Percentiles rank a stretch among this genome's conserved stretches.
Evolutionary conservation across 2,329 filamentous ascomycete genomes (phyloP).

Genomic region (Botryotinia globosa): DNA sequence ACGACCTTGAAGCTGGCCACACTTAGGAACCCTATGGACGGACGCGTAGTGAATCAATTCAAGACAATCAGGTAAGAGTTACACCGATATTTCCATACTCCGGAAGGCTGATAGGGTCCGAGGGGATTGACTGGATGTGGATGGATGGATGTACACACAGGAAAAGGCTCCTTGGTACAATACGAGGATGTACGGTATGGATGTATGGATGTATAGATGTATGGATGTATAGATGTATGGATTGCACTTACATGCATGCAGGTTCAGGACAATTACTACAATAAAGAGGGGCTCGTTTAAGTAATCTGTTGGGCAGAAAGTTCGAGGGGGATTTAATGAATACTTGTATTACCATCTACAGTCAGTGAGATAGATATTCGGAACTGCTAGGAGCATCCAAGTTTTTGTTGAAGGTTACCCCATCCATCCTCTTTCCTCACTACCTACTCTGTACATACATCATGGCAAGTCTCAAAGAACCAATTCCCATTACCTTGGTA

Average conservation of each 20-base stretch:
- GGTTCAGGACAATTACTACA: neutral
- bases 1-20: conserved; percentile 11
- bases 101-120: conserved; percentile 16
- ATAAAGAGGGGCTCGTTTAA: conserved; percentile 12
- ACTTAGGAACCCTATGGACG: neutral
- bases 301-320: conserved; percentile 13
- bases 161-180: neutral
- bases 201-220: neutral
- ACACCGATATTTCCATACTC: conserved; percentile 15
- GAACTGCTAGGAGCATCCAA: neutral
- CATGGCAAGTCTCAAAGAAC: neutral
- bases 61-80: conserved; percentile 7
- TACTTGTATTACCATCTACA: neutral
- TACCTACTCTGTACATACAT: no score
- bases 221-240: neutral
- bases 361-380: neutral
- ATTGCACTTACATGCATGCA: conserved; percentile 17
- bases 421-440: neutral
- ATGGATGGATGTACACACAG: neutral
- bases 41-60: conserved; percentile 3
- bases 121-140: conserved; percentile 1
- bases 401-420: neutral
- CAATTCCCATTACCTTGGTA: neutral
- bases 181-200: neutral
- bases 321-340: neutral